Percentiles rank a stretch among this genome's conserved stretches.
phyloP scores from a whole-genome alignment of 129 eudicot species.

The Heracleum sosnowskyi region DNA sequence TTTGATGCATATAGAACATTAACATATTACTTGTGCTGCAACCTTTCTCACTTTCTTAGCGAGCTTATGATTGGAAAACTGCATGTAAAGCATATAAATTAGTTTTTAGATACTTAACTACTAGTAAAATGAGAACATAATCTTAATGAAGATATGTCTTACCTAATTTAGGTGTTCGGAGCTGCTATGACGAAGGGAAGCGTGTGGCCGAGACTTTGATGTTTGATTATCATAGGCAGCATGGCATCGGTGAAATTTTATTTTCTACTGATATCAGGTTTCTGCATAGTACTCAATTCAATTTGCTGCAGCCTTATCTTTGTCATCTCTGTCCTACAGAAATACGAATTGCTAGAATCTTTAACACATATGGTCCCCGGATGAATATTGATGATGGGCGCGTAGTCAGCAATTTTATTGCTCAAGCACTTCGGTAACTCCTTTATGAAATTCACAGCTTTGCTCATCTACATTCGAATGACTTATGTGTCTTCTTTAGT shows the following conservation, averaged over 20 bases:
- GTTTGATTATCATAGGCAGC: constrained; percentile 88
- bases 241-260: constrained; percentile 50
- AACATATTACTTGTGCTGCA: not conserved
- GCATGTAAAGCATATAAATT: not conserved
- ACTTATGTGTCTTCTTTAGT: not conserved
- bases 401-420: constrained; percentile 84
- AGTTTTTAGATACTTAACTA: not conserved
- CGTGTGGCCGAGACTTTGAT: constrained; percentile 92
- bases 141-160: not conserved
- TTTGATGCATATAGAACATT: not conserved
- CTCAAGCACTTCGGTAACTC: constrained; percentile 76
- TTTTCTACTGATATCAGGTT: not conserved
- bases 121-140: not conserved
- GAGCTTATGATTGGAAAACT: not conserved
- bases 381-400: constrained; percentile 94
- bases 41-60: not conserved
- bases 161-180: constrained; percentile 70
- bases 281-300: not conserved
- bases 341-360: constrained; percentile 77
- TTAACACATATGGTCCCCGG: constrained; percentile 86
- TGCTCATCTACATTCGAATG: not conserved
- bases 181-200: constrained; percentile 93
- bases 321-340: constrained; percentile 30
- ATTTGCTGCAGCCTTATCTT: not conserved
- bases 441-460: not conserved